A percentile compares a stretch with the other conserved stretches of the same genome.
These are phyloP conservation scores for Avena eriantha DNA, from an alignment of 176 grass and related monocot genomes.

Conservation along the genomic window DNA sequence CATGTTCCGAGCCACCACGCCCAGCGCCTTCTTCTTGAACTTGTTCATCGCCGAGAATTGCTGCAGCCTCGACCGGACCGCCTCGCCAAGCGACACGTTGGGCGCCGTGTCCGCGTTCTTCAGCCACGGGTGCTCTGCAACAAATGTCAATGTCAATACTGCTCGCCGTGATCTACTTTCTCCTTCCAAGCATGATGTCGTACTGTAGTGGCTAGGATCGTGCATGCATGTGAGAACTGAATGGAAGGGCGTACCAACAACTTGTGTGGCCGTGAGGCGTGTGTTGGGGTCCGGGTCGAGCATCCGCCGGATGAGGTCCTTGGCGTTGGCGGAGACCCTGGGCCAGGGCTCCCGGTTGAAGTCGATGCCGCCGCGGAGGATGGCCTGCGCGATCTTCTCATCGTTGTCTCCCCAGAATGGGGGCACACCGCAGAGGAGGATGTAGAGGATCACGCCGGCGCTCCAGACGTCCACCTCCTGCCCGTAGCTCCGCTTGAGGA, in stretches of 20 bases:
- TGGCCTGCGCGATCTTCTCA: conserved; percentile 83
- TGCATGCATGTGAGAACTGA: background rate
- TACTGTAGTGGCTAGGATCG: too few relatives aligned
- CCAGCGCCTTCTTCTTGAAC: conserved; percentile 80
- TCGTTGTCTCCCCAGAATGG: conserved; percentile 91
- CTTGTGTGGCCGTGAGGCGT: conserved; percentile 64
- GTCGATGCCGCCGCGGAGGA: conserved; percentile 59
- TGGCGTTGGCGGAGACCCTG: conserved; percentile 68
- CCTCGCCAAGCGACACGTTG: conserved; percentile 66
- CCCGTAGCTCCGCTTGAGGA: conserved; percentile 68
- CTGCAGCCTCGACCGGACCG: conserved; percentile 64
- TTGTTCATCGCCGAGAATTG: conserved; percentile 88
- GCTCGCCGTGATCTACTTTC: background rate
- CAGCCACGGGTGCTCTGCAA: conserved; percentile 82
- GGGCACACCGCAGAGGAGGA: conserved; percentile 82
- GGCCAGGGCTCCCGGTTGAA: conserved; percentile 81
- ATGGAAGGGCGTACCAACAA: conserved; percentile 56
- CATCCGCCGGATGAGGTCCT: conserved; percentile 78
- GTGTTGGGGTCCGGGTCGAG: conserved; percentile 63
- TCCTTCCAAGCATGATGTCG: background rate
- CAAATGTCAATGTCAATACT: background rate
- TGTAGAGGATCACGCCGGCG: conserved; percentile 94
- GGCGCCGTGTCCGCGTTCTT: conserved; percentile 67
- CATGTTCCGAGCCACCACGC: conserved; percentile 73
- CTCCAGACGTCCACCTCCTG: conserved; percentile 89